Percentiles rank a stretch among this genome's conserved stretches.
Conservation (phyloP, 495 filamentous ascomycete genomes). For the Neurospora terricola region DNA sequence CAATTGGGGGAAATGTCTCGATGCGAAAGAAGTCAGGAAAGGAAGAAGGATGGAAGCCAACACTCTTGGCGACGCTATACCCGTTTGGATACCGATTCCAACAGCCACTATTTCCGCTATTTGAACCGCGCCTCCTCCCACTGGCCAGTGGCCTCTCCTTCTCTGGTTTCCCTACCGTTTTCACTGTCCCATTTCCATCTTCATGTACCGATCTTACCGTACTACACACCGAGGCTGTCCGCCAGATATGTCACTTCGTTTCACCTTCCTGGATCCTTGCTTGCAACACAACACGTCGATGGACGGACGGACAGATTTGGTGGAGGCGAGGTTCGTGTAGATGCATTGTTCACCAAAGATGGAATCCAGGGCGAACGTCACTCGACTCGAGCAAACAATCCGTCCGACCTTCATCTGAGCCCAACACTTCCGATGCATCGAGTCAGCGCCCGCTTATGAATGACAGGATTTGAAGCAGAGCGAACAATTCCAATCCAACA, state of each 20-base stretch:
- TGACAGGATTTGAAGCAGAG: neutral
- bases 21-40: neutral
- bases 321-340: neutral
- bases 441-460: neutral
- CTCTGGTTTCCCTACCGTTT: neutral
- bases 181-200: neutral
- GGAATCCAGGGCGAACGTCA: neutral
- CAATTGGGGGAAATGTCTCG: neutral
- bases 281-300: neutral
- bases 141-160: neutral
- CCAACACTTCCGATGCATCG: neutral
- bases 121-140: neutral
- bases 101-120: neutral
- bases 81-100: neutral
- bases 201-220: neutral
- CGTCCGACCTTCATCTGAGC: neutral
- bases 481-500: too few species aligned
- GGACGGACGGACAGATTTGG: neutral
- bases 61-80: neutral
- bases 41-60: neutral
- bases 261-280: neutral
- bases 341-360: neutral
- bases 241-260: neutral
- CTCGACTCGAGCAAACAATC: neutral
- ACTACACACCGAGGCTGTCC: neutral